Conservation (phyloP, 2,329 filamentous ascomycete genomes). For the Botryotinia calthae region DNA sequence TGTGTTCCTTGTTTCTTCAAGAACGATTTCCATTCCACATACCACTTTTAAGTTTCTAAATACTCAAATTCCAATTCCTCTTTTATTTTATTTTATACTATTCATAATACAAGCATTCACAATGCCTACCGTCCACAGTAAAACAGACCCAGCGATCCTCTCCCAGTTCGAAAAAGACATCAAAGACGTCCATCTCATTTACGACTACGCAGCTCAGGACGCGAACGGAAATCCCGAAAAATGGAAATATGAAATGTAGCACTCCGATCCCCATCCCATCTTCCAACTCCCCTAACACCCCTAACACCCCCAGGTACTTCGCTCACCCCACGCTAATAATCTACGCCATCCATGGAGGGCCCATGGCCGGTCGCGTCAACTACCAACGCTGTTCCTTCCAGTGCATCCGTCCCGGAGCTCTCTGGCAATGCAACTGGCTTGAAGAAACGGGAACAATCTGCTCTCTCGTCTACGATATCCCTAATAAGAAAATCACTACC, state of each 20-base stretch:
- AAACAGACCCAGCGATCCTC: not conserved
- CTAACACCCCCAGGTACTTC: not conserved
- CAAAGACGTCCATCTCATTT: not conserved
- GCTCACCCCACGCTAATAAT: not conserved
- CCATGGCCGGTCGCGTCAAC: not conserved
- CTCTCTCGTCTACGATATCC: not conserved
- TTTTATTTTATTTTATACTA: not conserved
- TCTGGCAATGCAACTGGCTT: not conserved
- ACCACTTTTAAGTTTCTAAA: not conserved
- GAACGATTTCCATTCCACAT: not conserved
- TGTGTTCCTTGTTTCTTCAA: not conserved
- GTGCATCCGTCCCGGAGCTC: not conserved
- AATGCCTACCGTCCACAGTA: not conserved
- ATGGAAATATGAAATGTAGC: not conserved
- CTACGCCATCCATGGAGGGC: not conserved
- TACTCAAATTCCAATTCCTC: not conserved
- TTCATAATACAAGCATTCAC: not conserved
- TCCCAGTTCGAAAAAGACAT: not conserved
- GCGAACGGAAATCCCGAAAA: not conserved
- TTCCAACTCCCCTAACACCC: not conserved
- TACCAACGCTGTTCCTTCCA: not conserved
- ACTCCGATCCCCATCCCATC: not conserved
- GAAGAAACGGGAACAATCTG: not conserved
- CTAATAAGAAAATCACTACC: slow-evolving; percentile 42
- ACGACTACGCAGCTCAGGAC: not conserved